A percentile compares a stretch with the other conserved stretches of the same genome.
Conservation (phyloP, 306 rosid species). For the Ceratonia siliqua region DNA sequence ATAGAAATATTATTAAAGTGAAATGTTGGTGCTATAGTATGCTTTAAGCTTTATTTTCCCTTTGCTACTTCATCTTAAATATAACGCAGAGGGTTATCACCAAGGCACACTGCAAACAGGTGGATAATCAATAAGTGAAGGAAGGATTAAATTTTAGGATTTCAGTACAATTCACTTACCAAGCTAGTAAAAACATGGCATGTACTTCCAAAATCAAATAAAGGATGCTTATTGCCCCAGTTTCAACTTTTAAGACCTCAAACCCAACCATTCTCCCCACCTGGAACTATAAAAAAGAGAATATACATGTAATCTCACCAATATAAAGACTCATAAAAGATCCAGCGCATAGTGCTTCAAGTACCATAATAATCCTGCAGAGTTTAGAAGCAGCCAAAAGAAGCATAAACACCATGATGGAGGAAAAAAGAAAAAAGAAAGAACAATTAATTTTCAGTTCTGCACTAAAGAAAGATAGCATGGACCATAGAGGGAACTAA, state of each 20-base stretch:
- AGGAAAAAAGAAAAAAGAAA: background rate
- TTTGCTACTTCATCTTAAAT: background rate
- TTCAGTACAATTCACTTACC: background rate
- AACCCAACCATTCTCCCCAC: background rate
- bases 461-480: background rate
- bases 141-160: background rate
- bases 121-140: background rate
- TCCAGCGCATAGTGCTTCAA: slow-evolving; percentile 84
- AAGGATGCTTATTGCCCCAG: background rate
- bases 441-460: slow-evolving; percentile 13
- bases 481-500: background rate
- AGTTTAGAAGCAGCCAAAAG: slow-evolving; percentile 33
- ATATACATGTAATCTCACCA: slow-evolving; percentile 47
- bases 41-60: background rate
- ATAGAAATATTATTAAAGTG: background rate
- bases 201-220: slow-evolving; percentile 4
- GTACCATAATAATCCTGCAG: slow-evolving; percentile 87
- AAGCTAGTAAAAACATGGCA: background rate
- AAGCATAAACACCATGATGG: slow-evolving; percentile 21
- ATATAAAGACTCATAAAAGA: slow-evolving; percentile 83
- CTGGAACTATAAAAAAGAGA: background rate
- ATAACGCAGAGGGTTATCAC: background rate
- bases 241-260: slow-evolving; percentile 1
- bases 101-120: background rate
- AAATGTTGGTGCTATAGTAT: background rate